Percentiles rank a stretch among this genome's conserved stretches.
Evolutionary conservation across 2,329 filamentous ascomycete species (phyloP).

Genomic region (Talaromyces sp.): DNA sequence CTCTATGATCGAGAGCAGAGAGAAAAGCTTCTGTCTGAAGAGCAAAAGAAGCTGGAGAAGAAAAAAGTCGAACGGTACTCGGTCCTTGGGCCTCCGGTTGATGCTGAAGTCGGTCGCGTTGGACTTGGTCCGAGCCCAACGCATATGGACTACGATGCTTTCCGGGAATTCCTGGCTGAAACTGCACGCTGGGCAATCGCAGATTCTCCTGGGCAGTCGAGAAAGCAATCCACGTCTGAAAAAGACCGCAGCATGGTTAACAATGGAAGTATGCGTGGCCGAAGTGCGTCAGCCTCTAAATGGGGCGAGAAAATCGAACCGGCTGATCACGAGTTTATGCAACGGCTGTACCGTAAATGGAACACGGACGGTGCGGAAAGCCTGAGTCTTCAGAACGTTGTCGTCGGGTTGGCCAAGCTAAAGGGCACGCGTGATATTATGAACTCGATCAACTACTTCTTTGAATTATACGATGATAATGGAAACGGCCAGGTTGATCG

Average conservation of each 20-base stretch:
- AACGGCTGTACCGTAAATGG: constrained; percentile 81
- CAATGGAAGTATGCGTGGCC: constrained; percentile 48
- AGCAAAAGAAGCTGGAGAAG: constrained; percentile 59
- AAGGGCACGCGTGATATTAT: constrained; percentile 95
- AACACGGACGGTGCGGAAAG: constrained; percentile 71
- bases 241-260: constrained; percentile 39
- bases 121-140: constrained; percentile 84
- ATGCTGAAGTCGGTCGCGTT: constrained; percentile 76
- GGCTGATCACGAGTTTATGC: constrained; percentile 92
- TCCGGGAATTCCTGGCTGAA: constrained; percentile 85
- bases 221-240: constrained; percentile 43
- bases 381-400: constrained; percentile 84
- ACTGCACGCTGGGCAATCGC: constrained; percentile 91
- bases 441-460: constrained; percentile 96
- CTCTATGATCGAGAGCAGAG: constrained; percentile 89
- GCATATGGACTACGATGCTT: constrained; percentile 95
- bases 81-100: constrained; percentile 42
- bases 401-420: constrained; percentile 81
- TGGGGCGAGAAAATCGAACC: constrained; percentile 62
- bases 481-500: constrained; percentile 86
- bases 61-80: constrained; percentile 46
- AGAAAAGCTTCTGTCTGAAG: constrained; percentile 70
- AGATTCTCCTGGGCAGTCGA: constrained; percentile 65
- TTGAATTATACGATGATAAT: constrained; percentile 93
- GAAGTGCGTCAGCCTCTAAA: constrained; percentile 44